A percentile compares a stretch with the other conserved stretches of the same genome.
Conservation (phyloP, 2,329 filamentous ascomycete species). For the Fusarium nelsonii region DNA sequence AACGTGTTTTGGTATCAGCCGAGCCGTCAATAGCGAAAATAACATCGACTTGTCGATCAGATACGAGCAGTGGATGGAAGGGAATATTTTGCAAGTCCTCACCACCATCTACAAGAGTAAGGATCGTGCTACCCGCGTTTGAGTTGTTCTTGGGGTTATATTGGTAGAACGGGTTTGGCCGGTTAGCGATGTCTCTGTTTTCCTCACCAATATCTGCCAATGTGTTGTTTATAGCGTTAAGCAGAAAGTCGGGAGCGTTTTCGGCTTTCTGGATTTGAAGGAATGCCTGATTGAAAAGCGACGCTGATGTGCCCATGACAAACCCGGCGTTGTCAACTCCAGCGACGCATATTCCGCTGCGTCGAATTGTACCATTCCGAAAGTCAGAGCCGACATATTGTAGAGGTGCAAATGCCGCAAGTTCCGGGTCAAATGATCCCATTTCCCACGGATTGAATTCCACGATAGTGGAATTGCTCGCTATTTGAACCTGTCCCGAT, state of each 20-base stretch:
- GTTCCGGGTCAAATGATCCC: slow-evolving; percentile 79
- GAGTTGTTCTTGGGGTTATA: slow-evolving; percentile 72
- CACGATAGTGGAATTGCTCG: slow-evolving; percentile 75
- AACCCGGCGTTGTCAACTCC: slow-evolving; percentile 88
- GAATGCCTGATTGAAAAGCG: slow-evolving; percentile 85
- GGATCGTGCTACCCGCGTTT: slow-evolving; percentile 63
- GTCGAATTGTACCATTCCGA: slow-evolving; percentile 68
- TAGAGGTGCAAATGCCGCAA: slow-evolving; percentile 78
- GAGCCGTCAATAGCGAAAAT: slow-evolving; percentile 85
- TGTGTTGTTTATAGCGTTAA: slow-evolving; percentile 63
- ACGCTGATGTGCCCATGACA: slow-evolving; percentile 87
- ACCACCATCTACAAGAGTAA: slow-evolving; percentile 84
- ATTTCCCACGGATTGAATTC: slow-evolving; percentile 87
- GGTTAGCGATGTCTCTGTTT: slow-evolving; percentile 80
- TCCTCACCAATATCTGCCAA: slow-evolving; percentile 67
- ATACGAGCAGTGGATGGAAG: slow-evolving; percentile 81
- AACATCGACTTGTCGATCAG: slow-evolving; percentile 77
- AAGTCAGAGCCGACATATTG: slow-evolving; percentile 81
- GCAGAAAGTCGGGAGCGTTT: slow-evolving; percentile 61
- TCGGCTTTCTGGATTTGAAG: slow-evolving; percentile 63
- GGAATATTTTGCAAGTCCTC: slow-evolving; percentile 85
- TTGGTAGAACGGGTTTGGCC: slow-evolving; percentile 80
- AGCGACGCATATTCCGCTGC: slow-evolving; percentile 72
- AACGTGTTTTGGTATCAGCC: slow-evolving; percentile 75
- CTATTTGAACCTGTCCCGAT: slow-evolving; percentile 70